Base-by-base conservation (phyloP, 1,284 basidiomycete genomes). In the Fomitopsis betulina region DNA sequence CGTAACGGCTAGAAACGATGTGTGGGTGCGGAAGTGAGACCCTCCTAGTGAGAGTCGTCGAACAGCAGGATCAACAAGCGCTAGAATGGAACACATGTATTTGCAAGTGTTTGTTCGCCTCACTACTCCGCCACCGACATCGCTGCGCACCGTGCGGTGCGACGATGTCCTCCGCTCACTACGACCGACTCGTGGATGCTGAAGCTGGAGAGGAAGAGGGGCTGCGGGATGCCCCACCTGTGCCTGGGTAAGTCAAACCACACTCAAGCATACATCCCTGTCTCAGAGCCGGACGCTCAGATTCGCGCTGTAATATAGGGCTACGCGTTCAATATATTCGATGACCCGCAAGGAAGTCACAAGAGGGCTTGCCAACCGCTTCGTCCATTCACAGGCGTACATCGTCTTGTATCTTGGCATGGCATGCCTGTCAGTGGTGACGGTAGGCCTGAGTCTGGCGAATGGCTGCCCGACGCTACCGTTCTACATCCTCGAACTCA, bases 401-500 rank as follows among this genome's bases (percentile, higher is more conserved):
- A 90, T 92, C 50, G 78, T 92, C 57, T 85, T 96, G 55, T 97
- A 97, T 73, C 86, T 96, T 37, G 84, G 76, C 61, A 96, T 96
- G 94, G 93, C 93, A 21, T 87, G 86, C 33, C 77, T 96, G 49
- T 94, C 92, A n/a, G 80, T 94, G 55, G 88, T 93, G 5, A 97
- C 95, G 0, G 90, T 97, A 55, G 83, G 92, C n/a, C 79, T 98
- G 54, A 94, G 93, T 70, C 73, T 97, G 52, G 79, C 81, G 52
- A 86, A 91, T 62, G 90, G 83, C 33, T 93, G 91, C 65, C 91
- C 91, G 10, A 88, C 86, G 7, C 68, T 87, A 12, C 76, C 91
- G 2, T 97, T 97, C 79, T 96, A 94, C 72, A 78, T 96, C 35
- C 80, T 98, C 64, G 95, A 98, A 72, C 76, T 97, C 52, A 86